Conservation (phyloP, 2,329 filamentous ascomycete species). For the Penicillium aurantiogriseum region DNA sequence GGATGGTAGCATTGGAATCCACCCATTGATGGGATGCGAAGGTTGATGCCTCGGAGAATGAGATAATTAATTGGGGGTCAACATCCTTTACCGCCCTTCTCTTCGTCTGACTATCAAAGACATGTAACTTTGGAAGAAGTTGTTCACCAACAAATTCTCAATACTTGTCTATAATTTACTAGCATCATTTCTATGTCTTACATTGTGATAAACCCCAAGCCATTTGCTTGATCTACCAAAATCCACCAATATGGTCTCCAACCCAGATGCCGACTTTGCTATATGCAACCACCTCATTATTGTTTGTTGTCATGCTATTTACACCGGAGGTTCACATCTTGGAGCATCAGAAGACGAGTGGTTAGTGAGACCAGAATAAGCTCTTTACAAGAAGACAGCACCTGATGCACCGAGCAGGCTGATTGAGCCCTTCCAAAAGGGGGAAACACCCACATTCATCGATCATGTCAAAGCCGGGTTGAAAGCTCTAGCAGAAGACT, state of each 20-base stretch:
- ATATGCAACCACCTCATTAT: conserved; percentile 61
- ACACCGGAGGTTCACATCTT: conserved; percentile 56
- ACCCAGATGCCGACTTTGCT: background rate
- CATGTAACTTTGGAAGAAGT: background rate
- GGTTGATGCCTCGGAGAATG: background rate
- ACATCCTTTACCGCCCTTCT: background rate
- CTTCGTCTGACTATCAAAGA: background rate
- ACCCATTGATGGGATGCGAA: background rate
- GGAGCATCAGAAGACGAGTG: conserved; percentile 62
- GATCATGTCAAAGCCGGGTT: conserved; percentile 69
- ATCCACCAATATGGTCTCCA: background rate
- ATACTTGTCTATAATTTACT: background rate
- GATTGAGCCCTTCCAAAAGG: conserved; percentile 72
- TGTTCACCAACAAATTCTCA: background rate
- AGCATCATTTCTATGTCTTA: background rate
- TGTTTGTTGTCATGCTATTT: conserved; percentile 83
- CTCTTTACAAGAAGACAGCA: background rate
- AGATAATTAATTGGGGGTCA: no score
- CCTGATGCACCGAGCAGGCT: conserved; percentile 47
- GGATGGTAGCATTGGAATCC: background rate
- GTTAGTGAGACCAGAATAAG: conserved; percentile 30
- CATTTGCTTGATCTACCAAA: no score
- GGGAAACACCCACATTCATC: conserved; percentile 78
- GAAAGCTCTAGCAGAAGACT: conserved; percentile 49
- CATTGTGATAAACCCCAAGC: background rate